Base-by-base conservation (phyloP, 768 basidiomycete species). In the Calocybe gangraenosa region DNA sequence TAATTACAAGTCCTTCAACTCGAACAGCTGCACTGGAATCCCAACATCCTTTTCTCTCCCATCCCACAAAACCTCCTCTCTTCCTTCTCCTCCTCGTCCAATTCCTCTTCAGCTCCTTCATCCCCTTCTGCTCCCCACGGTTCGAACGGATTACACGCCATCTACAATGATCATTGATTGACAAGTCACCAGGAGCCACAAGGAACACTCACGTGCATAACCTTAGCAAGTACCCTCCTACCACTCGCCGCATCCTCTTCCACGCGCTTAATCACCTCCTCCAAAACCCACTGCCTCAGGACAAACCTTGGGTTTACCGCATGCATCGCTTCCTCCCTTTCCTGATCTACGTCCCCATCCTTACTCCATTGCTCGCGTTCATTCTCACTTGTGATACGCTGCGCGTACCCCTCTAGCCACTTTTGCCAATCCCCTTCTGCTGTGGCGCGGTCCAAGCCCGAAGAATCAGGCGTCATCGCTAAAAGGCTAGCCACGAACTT, bases 11-110 rank as follows among this genome's bases (percentile, higher is more conserved):
- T n/a, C n/a, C n/a, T n/a, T 52, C 47, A 92, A 63, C 89, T 92
- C 17, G 91, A 93, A 59, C 92, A 94, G 53, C 90, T 92, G 62
- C 92, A 96, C 62, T 94, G 92, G 67, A 94, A 93, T 1, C 92
- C 92, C 28, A 94, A 65, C 78, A 92, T 74, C 51, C 65, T 75
- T 61, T 69, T 79, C 35, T 81, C 82, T 7, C 92, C 92, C 42
- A 92, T 66, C 10, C 83, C 80, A 62, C 92, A 96, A 51, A 80
- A 79, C 50, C 85, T 70, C 46, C 80, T 69, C 59, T 92, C 91
- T 53, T 91, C 85, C 45, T 58, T 71, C 42, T 75, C 73, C 59
- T 87, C 85, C 3, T 70, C 68, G 50, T 69, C 71, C 14, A 89
- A 58, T 39, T 74, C 69, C 3, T 62, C 62, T 14, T 78, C 76